Conservation (phyloP, 345 rosid species). For the Hypericum perforatum region DNA sequence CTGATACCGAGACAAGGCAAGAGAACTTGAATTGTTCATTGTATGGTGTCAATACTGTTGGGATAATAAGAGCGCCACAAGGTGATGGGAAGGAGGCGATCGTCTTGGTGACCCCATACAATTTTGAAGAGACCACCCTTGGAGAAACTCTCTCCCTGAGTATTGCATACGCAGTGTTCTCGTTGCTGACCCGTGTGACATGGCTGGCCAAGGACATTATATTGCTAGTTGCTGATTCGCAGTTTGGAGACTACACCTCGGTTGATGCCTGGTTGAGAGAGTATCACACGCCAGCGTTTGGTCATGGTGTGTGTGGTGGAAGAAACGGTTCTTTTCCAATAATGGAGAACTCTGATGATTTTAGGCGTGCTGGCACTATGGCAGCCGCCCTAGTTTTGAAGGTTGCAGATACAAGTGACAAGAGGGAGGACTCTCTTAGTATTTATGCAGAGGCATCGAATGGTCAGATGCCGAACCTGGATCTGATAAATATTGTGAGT, state of each 20-base stretch:
- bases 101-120: not conserved
- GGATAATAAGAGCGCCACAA: not conserved
- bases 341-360: not conserved
- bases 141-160: not conserved
- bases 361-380: not conserved
- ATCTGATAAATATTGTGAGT: slow-evolving; percentile 80
- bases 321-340: not conserved
- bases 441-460: slow-evolving; percentile 92
- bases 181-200: not conserved
- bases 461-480: slow-evolving; percentile 98
- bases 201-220: slow-evolving; percentile 2
- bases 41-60: not conserved
- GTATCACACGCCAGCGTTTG: not conserved
- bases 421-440: slow-evolving; percentile 52
- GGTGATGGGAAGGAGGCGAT: not conserved
- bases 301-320: not conserved
- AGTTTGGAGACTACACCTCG: not conserved
- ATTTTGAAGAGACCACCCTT: not conserved
- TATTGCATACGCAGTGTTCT: slow-evolving; percentile 1
- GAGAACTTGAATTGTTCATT: not conserved
- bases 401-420: slow-evolving; percentile 11
- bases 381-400: not conserved
- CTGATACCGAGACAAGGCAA: slow-evolving; percentile 26
- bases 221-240: not conserved
- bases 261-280: not conserved